Evolutionary conservation across 2,329 filamentous ascomycete genomes (phyloP), one percentile per base, ranked within the genome.

Genomic region (Fusarium pseudoanthophilum): DNA sequence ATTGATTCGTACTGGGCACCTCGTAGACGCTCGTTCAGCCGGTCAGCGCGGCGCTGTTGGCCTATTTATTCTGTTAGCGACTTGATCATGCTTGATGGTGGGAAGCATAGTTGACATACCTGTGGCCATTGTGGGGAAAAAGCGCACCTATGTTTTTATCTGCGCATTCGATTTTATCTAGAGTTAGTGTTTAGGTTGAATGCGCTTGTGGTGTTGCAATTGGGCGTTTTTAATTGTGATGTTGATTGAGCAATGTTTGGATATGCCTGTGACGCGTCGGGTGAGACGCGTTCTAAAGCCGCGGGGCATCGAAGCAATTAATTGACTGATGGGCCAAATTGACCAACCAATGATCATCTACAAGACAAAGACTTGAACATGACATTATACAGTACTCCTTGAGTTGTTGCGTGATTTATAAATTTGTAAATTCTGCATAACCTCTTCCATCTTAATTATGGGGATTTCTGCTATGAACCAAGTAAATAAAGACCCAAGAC

Each of bases 21-120:
- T 70, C 90, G 89, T 79, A 92, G 87, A 78, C 90, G 89, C 82
- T 90, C 86, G 71, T 89, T 88, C 83, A 91, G 86, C 77, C 89
- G 88, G 79, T 90, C 89, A 75, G 89, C 87, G 74, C 90, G 88
- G 78, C 85, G 87, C 88, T 82, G 80, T 60, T 80, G 80, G 71
- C 79, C 81, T 81, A 28, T 39, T 24, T 10, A 1, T 40, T 18
- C n/a, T 61, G 49, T 76, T 69, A 76, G 64, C 21, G 11, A 21
- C 15, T 11, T 16, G 20, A 15, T 49, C 24, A 18, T 15, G 16
- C 11, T 34, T 24, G n/a, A 32, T 51, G 8, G 43, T 39, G 39
- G 14, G 20, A 4, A 24, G 13, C 42, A 21, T 5, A 28, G 7
- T 6, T 15, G 49, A 39, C 79, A 78, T 77, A 77, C 82, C 80